A percentile compares a stretch with the other conserved stretches of the same genome.
Conservation (phyloP, 2,329 filamentous ascomycete species). For the Penicillium sp. region DNA sequence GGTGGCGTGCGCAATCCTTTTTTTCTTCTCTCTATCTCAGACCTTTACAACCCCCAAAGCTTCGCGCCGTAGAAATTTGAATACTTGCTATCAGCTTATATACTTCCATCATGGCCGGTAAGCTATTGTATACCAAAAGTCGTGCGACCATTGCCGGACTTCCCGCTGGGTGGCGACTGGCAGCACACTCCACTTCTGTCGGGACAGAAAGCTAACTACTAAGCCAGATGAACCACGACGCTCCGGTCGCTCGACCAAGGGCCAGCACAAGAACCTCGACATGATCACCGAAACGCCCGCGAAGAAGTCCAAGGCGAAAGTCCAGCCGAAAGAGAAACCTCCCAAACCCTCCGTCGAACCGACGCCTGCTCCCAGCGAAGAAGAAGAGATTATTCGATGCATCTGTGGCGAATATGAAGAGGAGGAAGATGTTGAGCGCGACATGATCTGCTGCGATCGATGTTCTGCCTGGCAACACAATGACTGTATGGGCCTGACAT, state of each 20-base stretch:
- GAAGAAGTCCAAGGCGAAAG: constrained; percentile 42
- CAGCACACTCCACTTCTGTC: no score
- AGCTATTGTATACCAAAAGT: constrained; percentile 41
- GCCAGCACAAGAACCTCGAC: constrained; percentile 86
- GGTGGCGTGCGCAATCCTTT: no score
- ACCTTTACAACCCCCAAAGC: constrained; percentile 18
- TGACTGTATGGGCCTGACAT: constrained; percentile 80
- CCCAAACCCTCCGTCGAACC: constrained; percentile 42
- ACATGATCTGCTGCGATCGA: constrained; percentile 91
- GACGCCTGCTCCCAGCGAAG: constrained; percentile 40
- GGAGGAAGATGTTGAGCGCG: constrained; percentile 73
- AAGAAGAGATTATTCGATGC: constrained; percentile 77
- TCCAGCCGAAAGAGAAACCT: constrained; percentile 39
- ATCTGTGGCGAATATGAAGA: constrained; percentile 82
- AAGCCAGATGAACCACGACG: constrained; percentile 73
- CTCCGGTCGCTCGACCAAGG: constrained; percentile 91
- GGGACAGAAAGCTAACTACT: constrained; percentile 23
- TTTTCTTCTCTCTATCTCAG: no score
- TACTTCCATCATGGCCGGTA: constrained; percentile 59
- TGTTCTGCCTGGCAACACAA: constrained; percentile 97
- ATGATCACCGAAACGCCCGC: constrained; percentile 46
- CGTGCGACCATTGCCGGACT: no score
- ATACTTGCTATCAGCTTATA: no score
- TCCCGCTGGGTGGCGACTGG: no score
- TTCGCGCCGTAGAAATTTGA: constrained; percentile 34